Conservation (phyloP, 2,329 filamentous ascomycete species). For the Pleomassaria siparia region DNA sequence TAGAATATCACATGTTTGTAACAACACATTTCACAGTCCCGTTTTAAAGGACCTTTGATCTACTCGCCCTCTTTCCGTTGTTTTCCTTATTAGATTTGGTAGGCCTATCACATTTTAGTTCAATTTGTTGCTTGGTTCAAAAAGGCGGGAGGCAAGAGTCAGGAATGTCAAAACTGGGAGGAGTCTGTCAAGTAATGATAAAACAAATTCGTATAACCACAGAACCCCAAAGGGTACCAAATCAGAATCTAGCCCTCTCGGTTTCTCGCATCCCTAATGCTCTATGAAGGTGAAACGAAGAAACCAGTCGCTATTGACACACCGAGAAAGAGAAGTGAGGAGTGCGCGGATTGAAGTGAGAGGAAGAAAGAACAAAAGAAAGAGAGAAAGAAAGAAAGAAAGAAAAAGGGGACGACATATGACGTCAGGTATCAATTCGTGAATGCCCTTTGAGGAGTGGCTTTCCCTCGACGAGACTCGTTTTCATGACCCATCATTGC, state of each 20-base stretch:
- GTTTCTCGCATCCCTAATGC: slow-evolving; percentile 1
- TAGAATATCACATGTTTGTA: too few species aligned
- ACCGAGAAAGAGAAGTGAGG: not conserved
- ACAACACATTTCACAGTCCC: too few species aligned
- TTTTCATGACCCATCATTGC: slow-evolving; percentile 27
- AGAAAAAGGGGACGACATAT: slow-evolving; percentile 31
- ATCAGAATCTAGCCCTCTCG: not conserved
- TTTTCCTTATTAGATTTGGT: too few species aligned
- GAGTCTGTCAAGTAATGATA: not conserved
- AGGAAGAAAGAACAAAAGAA: not conserved
- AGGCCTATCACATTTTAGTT: too few species aligned
- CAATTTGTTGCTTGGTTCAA: too few species aligned
- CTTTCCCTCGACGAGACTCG: slow-evolving; percentile 11
- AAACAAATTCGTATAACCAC: not conserved
- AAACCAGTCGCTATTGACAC: slow-evolving; percentile 2
- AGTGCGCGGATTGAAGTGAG: too few species aligned
- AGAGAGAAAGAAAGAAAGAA: slow-evolving; percentile 9
- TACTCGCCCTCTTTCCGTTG: too few species aligned
- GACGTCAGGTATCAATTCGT: slow-evolving; percentile 44
- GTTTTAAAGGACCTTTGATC: too few species aligned
- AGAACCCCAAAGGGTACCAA: not conserved
- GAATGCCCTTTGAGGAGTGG: slow-evolving; percentile 21
- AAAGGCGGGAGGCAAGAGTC: not conserved
- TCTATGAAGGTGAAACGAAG: not conserved
- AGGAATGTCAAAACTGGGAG: not conserved